Evolutionary conservation across 1,139 yeast species (phyloP), one percentile per base, ranked within the genome.

Genomic region (Petasospora fabianii): DNA sequence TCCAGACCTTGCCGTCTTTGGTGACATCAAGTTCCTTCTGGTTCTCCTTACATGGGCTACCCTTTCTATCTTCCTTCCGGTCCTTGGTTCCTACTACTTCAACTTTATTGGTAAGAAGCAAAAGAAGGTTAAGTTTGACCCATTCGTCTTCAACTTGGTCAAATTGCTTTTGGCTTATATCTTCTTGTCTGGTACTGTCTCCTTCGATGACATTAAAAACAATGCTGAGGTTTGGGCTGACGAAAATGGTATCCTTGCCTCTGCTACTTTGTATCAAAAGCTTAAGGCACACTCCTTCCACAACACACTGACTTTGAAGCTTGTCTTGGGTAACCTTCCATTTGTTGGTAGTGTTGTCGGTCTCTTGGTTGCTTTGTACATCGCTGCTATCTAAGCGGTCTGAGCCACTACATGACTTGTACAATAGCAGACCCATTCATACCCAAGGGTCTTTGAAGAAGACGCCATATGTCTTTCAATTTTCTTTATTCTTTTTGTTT

Each of bases 131-230:
- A 61, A 58, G 40, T 69, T 61, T 56, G 85, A 79, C 58, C 84
- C 84, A 27, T 69, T 78, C 49, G 65, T 73, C 42, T 79, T 75
- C 60, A 76, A 77, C 43, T 59, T 78, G 49, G 46, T 68, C 42
- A 76, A 77, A 56, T 60, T 73, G 30, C 55, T 77, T 47, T 53
- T 73, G 31, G 69, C 66, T 51, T 74, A 70, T 62, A 43, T 65
- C 28, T 60, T 69, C 46, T 58, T 66, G 35, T 54, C 55, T n/a
- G 48, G 50, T 24, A 30, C 48, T 34, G 51, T 55, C 30, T 46
- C 58, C 24, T 46, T 54, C 30, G 50, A 51, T 7, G 59, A 55
- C 40, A 41, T 56, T 14, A 47, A 50, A 36, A 50, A 47, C 44
- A 55, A 54, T 36, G 49, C 55, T 27, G 53, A 50, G 31, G 58